Evolutionary conservation across 169 alveolate genomes (phyloP).

Genomic region (Eimeria tenella): DNA sequence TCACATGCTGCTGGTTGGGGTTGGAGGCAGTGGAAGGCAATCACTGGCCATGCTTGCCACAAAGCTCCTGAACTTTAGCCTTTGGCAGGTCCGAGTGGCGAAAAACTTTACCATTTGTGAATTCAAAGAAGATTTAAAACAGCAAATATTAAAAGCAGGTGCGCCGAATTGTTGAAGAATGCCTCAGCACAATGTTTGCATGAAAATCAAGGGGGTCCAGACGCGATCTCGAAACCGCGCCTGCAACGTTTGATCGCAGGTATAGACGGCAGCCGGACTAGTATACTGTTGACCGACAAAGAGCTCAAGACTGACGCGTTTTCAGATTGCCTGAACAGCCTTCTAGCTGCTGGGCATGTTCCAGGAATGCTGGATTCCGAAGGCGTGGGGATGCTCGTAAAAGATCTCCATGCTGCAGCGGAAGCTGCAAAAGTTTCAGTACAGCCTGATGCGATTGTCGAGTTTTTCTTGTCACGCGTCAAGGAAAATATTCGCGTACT

Average conservation of each 20-base stretch:
- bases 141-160: slow-evolving; percentile 94
- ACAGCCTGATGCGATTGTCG: slow-evolving; percentile 90
- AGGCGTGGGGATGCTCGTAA: slow-evolving; percentile 86
- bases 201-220: not conserved
- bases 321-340: slow-evolving; percentile 95
- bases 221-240: not conserved
- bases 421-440: slow-evolving; percentile 45
- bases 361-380: slow-evolving; percentile 93
- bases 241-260: not conserved
- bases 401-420: slow-evolving; percentile 70
- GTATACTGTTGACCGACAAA: slow-evolving; percentile 93
- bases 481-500: slow-evolving; percentile 94
- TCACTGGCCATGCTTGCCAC: slow-evolving; percentile 96
- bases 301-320: slow-evolving; percentile 94
- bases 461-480: slow-evolving; percentile 93
- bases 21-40: slow-evolving; percentile 98
- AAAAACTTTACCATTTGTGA: slow-evolving; percentile 93
- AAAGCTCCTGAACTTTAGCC: slow-evolving; percentile 90
- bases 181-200: not conserved
- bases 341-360: slow-evolving; percentile 94
- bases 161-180: slow-evolving; percentile 68
- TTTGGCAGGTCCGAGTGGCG: slow-evolving; percentile 93
- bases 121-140: slow-evolving; percentile 95
- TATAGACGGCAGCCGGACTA: slow-evolving; percentile 77
- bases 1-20: slow-evolving; percentile 96